Evolutionary conservation across 192 early-diverging fungal genomes (phyloP), one percentile per base, ranked within the genome.

Genomic region (Linnemannia elongata): DNA sequence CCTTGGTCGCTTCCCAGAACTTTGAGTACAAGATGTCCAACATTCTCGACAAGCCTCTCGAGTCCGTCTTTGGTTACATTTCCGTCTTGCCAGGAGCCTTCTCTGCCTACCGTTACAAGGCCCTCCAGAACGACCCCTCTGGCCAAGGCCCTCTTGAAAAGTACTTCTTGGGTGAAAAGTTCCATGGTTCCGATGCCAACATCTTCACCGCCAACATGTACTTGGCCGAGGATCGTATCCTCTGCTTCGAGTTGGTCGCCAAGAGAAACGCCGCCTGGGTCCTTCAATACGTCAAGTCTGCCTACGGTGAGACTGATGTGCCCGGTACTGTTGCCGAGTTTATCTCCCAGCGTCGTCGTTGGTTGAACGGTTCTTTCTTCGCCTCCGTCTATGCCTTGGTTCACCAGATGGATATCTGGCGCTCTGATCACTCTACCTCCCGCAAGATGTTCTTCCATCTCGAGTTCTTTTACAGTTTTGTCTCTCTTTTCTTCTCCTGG

Each of bases 281-380:
- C 12, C 89, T 97, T 22, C 94, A 94, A 42, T 97, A 96, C 88
- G 94, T 94, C 52, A 91, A 90, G 38, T 85, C 85, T 17, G 94
- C 96, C 12, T 91, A 91, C 79, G 96, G 94, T 80, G 96, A 96
- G 72, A 97, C 96, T 13, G 96, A 97, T 93, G 96, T 96, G 27
- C 96, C 96, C 6, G 89, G 92, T 60, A 79, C 88, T 6, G 90
- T 96, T 35, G 93, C 95, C 45, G 98, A 99, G 89, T 95, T 99
- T 70, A 97, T 99, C 72, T 97, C 96, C 44, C 98, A 99, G 91
- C 94, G 98, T 80, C 94, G 98, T 70, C 94, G 98, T 89, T 99
- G 98, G 98, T 93, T 96, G 76, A 97, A 97, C 90, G 98, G 98
- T 55, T 96, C 96, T 10, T 97, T 97, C 92, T 99, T 99, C 89